Evolutionary conservation across 192 early-diverging fungal species (phyloP).

Genomic region (Linderina pennispora): DNA sequence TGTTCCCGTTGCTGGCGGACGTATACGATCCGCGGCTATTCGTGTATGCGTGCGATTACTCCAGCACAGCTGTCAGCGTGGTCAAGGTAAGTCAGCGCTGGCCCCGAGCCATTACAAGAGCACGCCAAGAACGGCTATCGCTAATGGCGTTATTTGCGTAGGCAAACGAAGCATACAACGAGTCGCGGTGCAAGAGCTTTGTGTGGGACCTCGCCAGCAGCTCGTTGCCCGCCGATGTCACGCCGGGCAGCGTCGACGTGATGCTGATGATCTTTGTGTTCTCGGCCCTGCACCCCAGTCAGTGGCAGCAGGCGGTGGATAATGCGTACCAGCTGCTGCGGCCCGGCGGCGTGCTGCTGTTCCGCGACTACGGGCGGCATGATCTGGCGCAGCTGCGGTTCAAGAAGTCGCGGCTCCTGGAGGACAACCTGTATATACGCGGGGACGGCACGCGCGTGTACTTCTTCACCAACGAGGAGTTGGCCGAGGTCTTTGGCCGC

Average conservation of each 20-base stretch:
- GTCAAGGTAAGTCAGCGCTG: slow-evolving; percentile 61
- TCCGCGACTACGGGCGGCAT: slow-evolving; percentile 79
- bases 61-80: slow-evolving; percentile 61
- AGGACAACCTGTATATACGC: slow-evolving; percentile 74
- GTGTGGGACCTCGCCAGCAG: slow-evolving; percentile 68
- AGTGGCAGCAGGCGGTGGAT: slow-evolving; percentile 58
- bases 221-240: slow-evolving; percentile 52
- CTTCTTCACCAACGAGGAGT: slow-evolving; percentile 64
- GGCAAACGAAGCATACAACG: slow-evolving; percentile 54
- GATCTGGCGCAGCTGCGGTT: slow-evolving; percentile 79
- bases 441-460: slow-evolving; percentile 77
- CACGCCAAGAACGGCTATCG: too few relatives aligned
- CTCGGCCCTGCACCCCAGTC: slow-evolving; percentile 63
- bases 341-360: slow-evolving; percentile 70
- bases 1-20: slow-evolving; percentile 69
- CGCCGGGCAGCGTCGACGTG: slow-evolving; percentile 60
- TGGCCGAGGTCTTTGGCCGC: slow-evolving; percentile 34
- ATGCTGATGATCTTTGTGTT: slow-evolving; percentile 78
- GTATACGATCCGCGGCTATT: slow-evolving; percentile 52
- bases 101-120: too few relatives aligned
- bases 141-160: too few relatives aligned
- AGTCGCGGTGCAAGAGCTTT: slow-evolving; percentile 57
- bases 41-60: slow-evolving; percentile 74
- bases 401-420: slow-evolving; percentile 63
- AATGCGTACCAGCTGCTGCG: slow-evolving; percentile 65